phyloP scores from a whole-genome alignment of 169 alveolate species.

The Theileria parva region DNA sequence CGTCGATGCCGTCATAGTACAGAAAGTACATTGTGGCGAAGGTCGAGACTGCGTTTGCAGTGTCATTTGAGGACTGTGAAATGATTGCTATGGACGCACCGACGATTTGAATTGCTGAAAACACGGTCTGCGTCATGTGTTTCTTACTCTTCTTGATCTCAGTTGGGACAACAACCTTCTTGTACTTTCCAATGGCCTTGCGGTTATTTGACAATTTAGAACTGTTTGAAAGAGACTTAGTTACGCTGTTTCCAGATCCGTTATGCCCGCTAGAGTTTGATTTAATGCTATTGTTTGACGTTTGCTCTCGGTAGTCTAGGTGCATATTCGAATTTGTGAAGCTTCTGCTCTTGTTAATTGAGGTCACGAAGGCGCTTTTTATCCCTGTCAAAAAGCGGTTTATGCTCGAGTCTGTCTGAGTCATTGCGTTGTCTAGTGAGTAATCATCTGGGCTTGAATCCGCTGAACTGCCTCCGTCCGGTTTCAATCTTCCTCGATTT shows the following conservation, averaged over 20 bases:
- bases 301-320: background rate
- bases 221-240: background rate
- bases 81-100: conserved; percentile 79
- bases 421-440: background rate
- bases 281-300: background rate
- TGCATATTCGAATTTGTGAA: background rate
- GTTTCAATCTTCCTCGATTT: background rate
- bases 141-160: conserved; percentile 12
- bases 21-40: conserved; percentile 65
- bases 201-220: background rate
- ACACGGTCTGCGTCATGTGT: conserved; percentile 49
- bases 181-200: background rate
- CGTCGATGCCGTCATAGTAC: conserved; percentile 42
- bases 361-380: background rate
- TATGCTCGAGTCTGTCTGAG: background rate
- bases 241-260: background rate
- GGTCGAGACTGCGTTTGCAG: conserved; percentile 86
- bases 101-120: conserved; percentile 70
- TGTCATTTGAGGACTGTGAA: conserved; percentile 84
- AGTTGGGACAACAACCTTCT: conserved; percentile 14
- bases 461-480: background rate
- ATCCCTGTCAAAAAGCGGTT: background rate
- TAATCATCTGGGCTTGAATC: background rate
- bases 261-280: background rate
- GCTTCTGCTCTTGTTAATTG: background rate